Evolutionary conservation across 306 rosid genomes (phyloP).

Genomic region (Trichosanthes truncata): DNA sequence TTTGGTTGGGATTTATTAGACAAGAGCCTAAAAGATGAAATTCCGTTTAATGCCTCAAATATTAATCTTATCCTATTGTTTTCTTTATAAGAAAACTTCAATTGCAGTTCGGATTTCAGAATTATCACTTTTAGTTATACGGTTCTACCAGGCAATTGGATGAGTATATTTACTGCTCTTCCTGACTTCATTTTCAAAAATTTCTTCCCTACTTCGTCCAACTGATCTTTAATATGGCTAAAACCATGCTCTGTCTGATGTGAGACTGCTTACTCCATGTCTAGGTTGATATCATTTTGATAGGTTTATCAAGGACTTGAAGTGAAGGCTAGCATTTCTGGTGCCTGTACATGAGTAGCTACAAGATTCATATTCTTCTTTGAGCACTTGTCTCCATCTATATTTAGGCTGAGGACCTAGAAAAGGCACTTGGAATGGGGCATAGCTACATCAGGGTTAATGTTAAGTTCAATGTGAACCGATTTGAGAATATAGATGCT

Average conservation of each 20-base stretch:
- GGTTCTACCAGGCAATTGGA: background rate
- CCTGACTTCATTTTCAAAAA: background rate
- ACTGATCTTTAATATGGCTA: background rate
- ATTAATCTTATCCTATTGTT: too few relatives aligned
- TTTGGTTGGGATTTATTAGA: background rate
- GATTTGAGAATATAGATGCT: conserved; percentile 18
- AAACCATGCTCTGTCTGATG: background rate
- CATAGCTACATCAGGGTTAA: conserved; percentile 91
- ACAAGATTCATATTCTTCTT: background rate
- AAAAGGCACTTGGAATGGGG: conserved; percentile 6
- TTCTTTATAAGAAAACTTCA: background rate
- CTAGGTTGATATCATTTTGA: background rate
- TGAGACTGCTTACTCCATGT: background rate
- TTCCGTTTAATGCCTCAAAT: too few relatives aligned
- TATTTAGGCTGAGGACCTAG: background rate
- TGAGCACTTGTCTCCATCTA: background rate
- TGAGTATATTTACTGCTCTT: background rate
- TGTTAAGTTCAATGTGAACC: conserved; percentile 82
- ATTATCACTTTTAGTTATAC: background rate
- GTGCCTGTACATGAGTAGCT: background rate
- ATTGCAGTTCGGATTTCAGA: background rate
- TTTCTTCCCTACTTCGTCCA: background rate
- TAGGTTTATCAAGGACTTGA: conserved; percentile 38
- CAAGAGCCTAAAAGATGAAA: background rate
- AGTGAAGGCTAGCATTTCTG: conserved; percentile 40